Evolutionary conservation across 257 asterid species (phyloP).

Genomic region (Jaltomata sinuosa): DNA sequence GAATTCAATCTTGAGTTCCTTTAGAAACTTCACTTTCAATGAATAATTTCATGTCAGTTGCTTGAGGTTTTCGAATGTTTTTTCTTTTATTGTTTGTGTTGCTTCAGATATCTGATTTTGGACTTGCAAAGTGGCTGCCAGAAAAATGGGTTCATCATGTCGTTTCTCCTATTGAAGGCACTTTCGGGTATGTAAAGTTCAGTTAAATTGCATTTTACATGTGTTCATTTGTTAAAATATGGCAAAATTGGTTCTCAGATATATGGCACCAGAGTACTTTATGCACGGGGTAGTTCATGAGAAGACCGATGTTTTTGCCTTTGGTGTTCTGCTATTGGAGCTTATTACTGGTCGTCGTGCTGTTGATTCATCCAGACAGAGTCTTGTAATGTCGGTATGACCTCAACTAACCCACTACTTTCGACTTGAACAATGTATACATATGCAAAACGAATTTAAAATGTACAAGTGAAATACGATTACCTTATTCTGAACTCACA

Average conservation of each 20-base stretch:
- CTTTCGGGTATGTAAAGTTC: conserved; percentile 59
- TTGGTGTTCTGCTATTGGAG: conserved; percentile 83
- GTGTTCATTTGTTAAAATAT: background rate
- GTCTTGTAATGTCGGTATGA: conserved; percentile 97
- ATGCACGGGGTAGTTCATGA: conserved; percentile 91
- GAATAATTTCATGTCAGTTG: background rate
- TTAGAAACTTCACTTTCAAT: background rate
- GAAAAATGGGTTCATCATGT: conserved; percentile 83
- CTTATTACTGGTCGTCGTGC: conserved; percentile 92
- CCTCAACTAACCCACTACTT: background rate
- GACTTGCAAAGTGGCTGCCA: conserved; percentile 96
- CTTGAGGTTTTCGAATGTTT: background rate
- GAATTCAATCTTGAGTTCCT: background rate
- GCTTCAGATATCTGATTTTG: conserved; percentile 90
- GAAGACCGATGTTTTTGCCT: conserved; percentile 91
- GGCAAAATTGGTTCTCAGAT: conserved; percentile 26
- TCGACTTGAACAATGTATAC: background rate
- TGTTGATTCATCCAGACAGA: conserved; percentile 70
- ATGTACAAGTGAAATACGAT: background rate
- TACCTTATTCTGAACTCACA: background rate
- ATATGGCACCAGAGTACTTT: conserved; percentile 98
- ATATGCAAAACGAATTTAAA: background rate
- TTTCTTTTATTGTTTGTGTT: background rate
- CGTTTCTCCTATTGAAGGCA: conserved; percentile 97
- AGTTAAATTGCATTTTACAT: background rate